Base-by-base conservation (phyloP, 805 yeast genomes). In the Sugiyamaella mastotermitis region DNA sequence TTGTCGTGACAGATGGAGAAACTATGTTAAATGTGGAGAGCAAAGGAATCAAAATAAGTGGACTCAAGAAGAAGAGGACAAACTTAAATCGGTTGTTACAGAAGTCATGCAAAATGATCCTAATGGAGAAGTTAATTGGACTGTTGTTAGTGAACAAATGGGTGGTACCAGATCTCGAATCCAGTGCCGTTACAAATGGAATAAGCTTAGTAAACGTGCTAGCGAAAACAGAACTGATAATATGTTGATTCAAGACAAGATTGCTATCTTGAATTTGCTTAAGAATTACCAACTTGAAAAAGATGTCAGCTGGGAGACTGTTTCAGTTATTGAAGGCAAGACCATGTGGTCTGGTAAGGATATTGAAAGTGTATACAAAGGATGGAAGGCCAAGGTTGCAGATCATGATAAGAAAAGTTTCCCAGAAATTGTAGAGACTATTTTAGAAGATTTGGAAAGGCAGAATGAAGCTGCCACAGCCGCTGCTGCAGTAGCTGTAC, bases 101-200 rank as follows among this genome's bases (percentile, higher is more conserved):
- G 67, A 68, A 27, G 66, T 80, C 58, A 48, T 74, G 34, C 55
- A 57, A n/a, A 61, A 61, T 5, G 65, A 62, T 40, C 54, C 58
- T 7, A 46, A 50, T 4, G 50, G 48, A 2, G 60, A 60, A 4
- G 77, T 88, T 39, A 90, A 90, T 57, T 90, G 97, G 97, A 88
- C 97, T 0, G 65, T 78, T 4, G 94, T 90, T 3, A 79, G 90
- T 53, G 97, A 90, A 56, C 66, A 74, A 35, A 86, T 90, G 94
- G 80, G 84, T 23, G 96, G 96, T 2, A 68, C 76, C 1, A 72
- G 97, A 45, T 83, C 95, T 1, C 71, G 97, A 50, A 88, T 90
- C 47, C 97, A 90, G 61, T 88, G 97, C 58, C 74, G 97, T 42
- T 90, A 90, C 61, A 90, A 90, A 57, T 90, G 97, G 96, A 82